Evolutionary conservation across 305 asterid genomes (phyloP).

Genomic region (Fraxinus angustifolia): DNA sequence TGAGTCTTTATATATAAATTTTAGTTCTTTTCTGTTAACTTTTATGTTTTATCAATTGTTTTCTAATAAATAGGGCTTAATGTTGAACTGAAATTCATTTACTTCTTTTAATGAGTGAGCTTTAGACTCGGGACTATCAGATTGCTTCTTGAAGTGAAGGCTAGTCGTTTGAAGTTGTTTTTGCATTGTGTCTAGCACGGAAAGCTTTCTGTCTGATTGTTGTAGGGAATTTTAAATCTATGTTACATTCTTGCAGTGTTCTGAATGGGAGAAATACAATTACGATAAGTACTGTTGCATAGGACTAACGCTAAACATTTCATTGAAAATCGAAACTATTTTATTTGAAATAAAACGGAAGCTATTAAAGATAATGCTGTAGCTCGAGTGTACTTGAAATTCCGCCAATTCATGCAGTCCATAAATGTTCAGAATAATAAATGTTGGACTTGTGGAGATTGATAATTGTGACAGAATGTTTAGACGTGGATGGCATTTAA

Average conservation of each 20-base stretch:
- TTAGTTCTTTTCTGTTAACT: conserved; percentile 9
- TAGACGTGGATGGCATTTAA: neutral
- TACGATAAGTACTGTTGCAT: neutral
- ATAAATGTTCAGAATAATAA: neutral
- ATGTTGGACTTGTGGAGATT: neutral
- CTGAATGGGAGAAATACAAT: neutral
- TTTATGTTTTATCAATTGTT: neutral
- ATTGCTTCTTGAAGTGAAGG: neutral
- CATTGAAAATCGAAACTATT: neutral
- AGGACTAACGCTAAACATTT: neutral
- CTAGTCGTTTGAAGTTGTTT: neutral
- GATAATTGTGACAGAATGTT: conserved; percentile 14
- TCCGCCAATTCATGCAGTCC: conserved; percentile 7
- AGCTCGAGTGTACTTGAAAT: conserved; percentile 3
- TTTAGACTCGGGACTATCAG: neutral
- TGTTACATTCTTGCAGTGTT: neutral
- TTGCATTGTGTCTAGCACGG: conserved; percentile 14
- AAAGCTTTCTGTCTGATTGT: neutral
- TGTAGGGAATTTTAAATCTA: neutral
- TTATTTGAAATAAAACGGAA: conserved; percentile 2
- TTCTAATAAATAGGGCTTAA: conserved; percentile 3
- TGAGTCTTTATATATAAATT: conserved; percentile 42
- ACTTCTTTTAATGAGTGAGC: neutral
- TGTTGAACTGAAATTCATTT: conserved; percentile 19
- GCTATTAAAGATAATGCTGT: conserved; percentile 11